Evolutionary conservation across 768 basidiomycete genomes (phyloP), one percentile per base, ranked within the genome.

Genomic region (Auricularia cornea): DNA sequence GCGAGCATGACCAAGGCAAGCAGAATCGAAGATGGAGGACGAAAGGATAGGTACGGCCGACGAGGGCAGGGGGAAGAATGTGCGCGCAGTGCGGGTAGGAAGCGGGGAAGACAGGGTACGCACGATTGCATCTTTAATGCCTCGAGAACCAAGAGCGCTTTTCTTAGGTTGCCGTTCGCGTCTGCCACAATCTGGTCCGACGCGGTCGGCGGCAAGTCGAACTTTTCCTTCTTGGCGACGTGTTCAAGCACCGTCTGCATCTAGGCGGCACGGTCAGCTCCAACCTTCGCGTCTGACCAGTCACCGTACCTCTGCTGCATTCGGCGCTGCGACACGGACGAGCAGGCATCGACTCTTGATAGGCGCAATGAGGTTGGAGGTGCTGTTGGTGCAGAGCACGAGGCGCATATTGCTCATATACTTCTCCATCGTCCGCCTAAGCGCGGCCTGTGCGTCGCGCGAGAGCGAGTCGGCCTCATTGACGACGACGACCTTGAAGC

Each of bases 401-500:
- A 99, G 88, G 31, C 96, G 86, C 84, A 99, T 84, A 73, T 98
- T 99, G 48, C 88, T 86, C 90, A 97, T 98, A 79, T 96, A 98
- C 75, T 98, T 98, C 73, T 99, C 96, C 96, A 98, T 99, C 11
- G 96, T 99, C 63, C 96, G 83, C 70, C 96, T 87, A 35, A 99
- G 83, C 8, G 96, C 96, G 0, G 96, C 94, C 78, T 99, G 96
- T 1, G 96, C 96, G 76, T 99, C 96, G 61, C 96, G 87, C 12
- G 92, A 87, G 48, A 99, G 82, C 0, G 92, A 88, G 73, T 99
- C 96, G 2, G 96, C 96, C 76, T 98, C 96, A 68, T 98, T 98
- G 71, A 99, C 97, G 63, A 99, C 83, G 60, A 99, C 95, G n/a
- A 95, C 96, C 81, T 99, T 99, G 77, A 99, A 99, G 63, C 92